Base-by-base conservation (phyloP, 2,329 filamentous ascomycete species). In the Furcasterigmium furcatum region DNA sequence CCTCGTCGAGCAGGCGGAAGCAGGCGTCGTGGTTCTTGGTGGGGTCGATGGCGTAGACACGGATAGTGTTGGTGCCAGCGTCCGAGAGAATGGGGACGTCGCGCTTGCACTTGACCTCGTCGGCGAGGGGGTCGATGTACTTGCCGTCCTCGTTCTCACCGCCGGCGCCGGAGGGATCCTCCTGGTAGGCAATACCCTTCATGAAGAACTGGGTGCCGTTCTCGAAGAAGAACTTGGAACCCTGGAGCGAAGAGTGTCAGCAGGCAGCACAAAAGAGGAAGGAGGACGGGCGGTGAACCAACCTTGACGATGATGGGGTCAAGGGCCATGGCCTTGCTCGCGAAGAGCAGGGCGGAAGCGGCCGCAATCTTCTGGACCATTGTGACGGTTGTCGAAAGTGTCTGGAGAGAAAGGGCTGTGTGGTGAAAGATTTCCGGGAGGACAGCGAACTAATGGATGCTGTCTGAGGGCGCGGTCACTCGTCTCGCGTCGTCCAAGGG, bases 131-230 rank as follows among this genome's bases (percentile, higher is more conserved):
- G 63, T 99, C 94, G 52, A 75, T 79, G 74, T 91, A 97, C 51
- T 74, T 74, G 46, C 67, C 64, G 48, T 61, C 64, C 45, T 65
- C 66, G 30, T 71, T 73, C 45, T 73, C 72, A 46, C 60, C 61
- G 50, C 82, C 78, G 43, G 76, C 77, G 43, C 79, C 73, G 53
- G 74, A 74, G 53, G 75, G 75, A 58, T 92, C 88, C 73, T 91
- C 83, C 76, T 99, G 94, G 73, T 99, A 99, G 55, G 94, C 94
- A 57, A 99, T 77, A 72, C 94, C 94, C 68, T 87, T 89, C 68
- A 97, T 89, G 77, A 84, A 95, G 71, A 79, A 79, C 59, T 79
- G 73, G 16, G 76, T 79, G 52, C 76, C 76, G 58, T 85, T 87
- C 67, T 88, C 79, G 76, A 87, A 91, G 78, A 95, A 96, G 78